Evolutionary conservation across 441 rosid genomes (phyloP), one percentile per base, ranked within the genome.

Genomic region (Populus hybrid): DNA sequence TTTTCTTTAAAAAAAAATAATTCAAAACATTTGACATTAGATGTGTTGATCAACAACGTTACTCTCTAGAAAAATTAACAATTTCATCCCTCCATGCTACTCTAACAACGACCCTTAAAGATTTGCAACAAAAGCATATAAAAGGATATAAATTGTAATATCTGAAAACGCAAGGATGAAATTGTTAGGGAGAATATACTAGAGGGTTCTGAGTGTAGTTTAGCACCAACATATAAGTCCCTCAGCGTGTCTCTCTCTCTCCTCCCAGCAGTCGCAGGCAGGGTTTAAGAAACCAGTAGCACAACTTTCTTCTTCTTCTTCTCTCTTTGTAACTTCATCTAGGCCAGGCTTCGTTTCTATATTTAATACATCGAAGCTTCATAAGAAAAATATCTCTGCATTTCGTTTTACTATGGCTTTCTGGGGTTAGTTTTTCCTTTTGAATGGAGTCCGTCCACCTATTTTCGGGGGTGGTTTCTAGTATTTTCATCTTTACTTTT

Each of bases 351-450:
- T 57, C 20, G 21, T 57, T 57, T 50, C 59, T 50, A 50, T 20
- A 20, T 20, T 20, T 5, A 57, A 57, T 57, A 57, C 63, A 57
- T 8, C 21, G 23, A 57, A 57, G 63, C 7, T 57, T 57, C 34
- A 6, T 6, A 24, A 67, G 8, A 28, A 67, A 28, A 24, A 24
- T 10, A 11, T 23, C 6, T 28, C 70, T 28, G 20, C 34, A 6
- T 67, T 32, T 67, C 70, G 32, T 14, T 28, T 14, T 67, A 10
- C 75, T 28, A 81, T 81, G 83, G 80, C 80, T 69, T 81, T 81
- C 65, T 81, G 78, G 81, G 83, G 83, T 81, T 35, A 46, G 69
- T 67, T 54, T 64, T 57, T 65, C 63, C 21, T 57, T 57, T 57
- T 57, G 21, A 57, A 57, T 57, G 63, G 63, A 5, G 63, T 57